Evolutionary conservation across 169 alveolate species (phyloP), one percentile per base, ranked within the genome.

Genomic region (Plasmodium berghei): DNA sequence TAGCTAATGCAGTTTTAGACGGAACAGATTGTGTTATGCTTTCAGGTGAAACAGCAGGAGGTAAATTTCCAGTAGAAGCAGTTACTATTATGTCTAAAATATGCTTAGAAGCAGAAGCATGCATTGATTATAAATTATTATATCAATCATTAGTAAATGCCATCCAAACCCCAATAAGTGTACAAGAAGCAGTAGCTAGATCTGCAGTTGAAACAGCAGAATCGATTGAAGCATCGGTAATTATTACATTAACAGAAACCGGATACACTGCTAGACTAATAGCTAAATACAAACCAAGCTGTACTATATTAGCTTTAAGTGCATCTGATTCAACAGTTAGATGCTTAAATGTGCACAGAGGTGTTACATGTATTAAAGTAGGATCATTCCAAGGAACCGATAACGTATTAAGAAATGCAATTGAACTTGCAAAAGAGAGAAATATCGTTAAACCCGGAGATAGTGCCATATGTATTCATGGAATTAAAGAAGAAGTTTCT

Each of bases 1-100:
- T 98, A 67, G 99, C 99, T 72, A 99, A 98, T 89, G 99, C 99
- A 1, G 99, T 99, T 18, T 88, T 98, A 48, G 99, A 99, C 90
- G 99, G 99, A 55, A 92, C 99, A 9, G 99, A 99, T 89, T 97
- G 99, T 40, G 99, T 98, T 59, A 94, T 92, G 97, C 94, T 96
- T 42, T 95, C 97, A 52, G 97, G 98, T 5, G 98, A 95, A 73
- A 93, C 98, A 6, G 97, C 97, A n/a, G 95, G 94, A 18, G 97
- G 98, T 8, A 66, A 86, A 56, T 89, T 77, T 89, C 96, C 97
- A 20, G 93, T 94, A 1, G 95, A 91, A 24, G 94, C 96, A 59
- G 97, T 95, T n/a, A 73, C 92, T 49, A 92, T 94, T 71, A 96
- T 95, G 97, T 88, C 97, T 22, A 88, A 92, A 54, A 94, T 96